These are phyloP conservation scores for Boletus edulis DNA, from an alignment of 768 basidiomycete genomes.

Conservation along the genomic window DNA sequence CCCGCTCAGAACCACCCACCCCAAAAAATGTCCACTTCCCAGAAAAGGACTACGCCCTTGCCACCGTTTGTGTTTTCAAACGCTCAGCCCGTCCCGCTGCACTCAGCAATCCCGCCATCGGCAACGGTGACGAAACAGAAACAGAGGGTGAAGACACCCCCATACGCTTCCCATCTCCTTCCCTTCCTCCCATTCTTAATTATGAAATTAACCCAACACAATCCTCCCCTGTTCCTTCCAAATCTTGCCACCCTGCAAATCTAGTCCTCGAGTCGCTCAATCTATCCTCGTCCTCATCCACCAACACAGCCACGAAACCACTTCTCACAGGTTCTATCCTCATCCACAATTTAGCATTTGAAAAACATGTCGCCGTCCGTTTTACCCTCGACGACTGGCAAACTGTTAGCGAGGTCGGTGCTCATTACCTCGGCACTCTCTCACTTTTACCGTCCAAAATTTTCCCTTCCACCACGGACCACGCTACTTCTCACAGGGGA, in stretches of 20 bases:
- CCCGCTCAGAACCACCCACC: slow-evolving; percentile 62
- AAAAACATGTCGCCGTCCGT: slow-evolving; percentile 80
- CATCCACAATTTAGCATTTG: slow-evolving; percentile 82
- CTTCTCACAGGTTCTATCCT: slow-evolving; percentile 72
- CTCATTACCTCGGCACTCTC: slow-evolving; percentile 45
- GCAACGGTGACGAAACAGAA: slow-evolving; percentile 42
- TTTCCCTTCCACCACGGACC: background rate
- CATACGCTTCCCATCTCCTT: slow-evolving; percentile 25
- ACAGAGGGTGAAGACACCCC: slow-evolving; percentile 35
- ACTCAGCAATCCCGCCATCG: slow-evolving; percentile 31
- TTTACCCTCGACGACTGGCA: slow-evolving; percentile 96
- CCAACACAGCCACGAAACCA: slow-evolving; percentile 12
- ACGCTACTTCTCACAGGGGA: background rate
- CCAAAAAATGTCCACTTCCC: slow-evolving; percentile 92
- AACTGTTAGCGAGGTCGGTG: slow-evolving; percentile 82
- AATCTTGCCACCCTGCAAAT: slow-evolving; percentile 20
- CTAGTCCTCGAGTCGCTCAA: slow-evolving; percentile 38
- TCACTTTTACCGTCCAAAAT: slow-evolving; percentile 33
- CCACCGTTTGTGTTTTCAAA: slow-evolving; percentile 59
- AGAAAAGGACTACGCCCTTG: slow-evolving; percentile 55
- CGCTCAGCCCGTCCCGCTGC: slow-evolving; percentile 69
- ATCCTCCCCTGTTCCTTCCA: slow-evolving; percentile 12
- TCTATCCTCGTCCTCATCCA: slow-evolving; percentile 20
- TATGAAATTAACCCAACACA: slow-evolving; percentile 24
- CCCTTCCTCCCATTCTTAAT: slow-evolving; percentile 10